A percentile compares a stretch with the other conserved stretches of the same genome.
phyloP scores from a whole-genome alignment of 371 early-diverging fungal species.

The Cokeromyces recurvatus region DNA sequence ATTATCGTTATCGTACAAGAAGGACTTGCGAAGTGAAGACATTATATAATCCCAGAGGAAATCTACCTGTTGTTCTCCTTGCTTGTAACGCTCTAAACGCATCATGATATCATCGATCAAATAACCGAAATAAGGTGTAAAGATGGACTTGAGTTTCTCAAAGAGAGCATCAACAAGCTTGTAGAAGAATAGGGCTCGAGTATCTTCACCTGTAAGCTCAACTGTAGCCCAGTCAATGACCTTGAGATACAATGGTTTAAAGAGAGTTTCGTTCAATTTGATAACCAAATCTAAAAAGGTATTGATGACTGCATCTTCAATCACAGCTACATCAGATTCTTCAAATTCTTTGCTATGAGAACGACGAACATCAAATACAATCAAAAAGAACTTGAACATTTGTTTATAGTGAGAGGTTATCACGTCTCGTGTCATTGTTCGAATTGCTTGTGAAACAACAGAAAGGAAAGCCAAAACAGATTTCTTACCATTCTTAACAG shows the following conservation, averaged over 20 bases:
- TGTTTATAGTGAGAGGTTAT: conserved; percentile 71
- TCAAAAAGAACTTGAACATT: conserved; percentile 77
- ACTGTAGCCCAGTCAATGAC: conserved; percentile 86
- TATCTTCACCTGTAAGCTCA: conserved; percentile 42
- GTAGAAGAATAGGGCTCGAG: conserved; percentile 76
- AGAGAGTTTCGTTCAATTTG: conserved; percentile 89
- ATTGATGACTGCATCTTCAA: conserved; percentile 66
- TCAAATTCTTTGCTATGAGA: conserved; percentile 24
- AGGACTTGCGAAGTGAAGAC: conserved; percentile 60
- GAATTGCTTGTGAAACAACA: conserved; percentile 61
- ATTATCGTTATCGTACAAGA: conserved; percentile 67
- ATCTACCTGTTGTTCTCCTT: conserved; percentile 40
- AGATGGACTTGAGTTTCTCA: conserved; percentile 76
- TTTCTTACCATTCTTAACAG: conserved; percentile 53
- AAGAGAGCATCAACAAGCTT: conserved; percentile 67
- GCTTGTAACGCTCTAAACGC: conserved; percentile 49
- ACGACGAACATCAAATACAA: conserved; percentile 67
- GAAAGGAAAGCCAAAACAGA: conserved; percentile 51
- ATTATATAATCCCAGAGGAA: conserved; percentile 59
- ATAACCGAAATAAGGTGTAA: conserved; percentile 80
- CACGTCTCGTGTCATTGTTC: conserved; percentile 58
- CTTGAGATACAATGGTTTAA: conserved; percentile 91
- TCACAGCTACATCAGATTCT: conserved; percentile 37
- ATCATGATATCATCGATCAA: conserved; percentile 69
- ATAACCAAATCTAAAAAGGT: conserved; percentile 80